These are phyloP conservation scores for Yarrowia sp. DNA, from an alignment of 805 yeast species.

Conservation along the genomic window DNA sequence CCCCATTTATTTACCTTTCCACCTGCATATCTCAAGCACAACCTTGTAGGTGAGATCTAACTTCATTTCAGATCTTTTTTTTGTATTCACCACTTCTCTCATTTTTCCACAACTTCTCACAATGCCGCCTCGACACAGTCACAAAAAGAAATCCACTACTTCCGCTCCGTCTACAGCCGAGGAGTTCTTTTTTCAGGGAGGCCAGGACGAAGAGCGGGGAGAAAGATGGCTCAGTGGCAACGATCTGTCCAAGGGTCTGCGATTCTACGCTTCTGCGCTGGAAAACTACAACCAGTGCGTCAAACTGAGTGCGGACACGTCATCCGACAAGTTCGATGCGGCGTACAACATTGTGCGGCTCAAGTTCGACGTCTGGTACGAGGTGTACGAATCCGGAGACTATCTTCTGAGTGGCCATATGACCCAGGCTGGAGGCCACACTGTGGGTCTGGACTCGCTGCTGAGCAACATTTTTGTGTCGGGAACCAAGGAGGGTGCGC, in stretches of 20 bases:
- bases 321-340: slow-evolving; percentile 52
- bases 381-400: slow-evolving; percentile 52
- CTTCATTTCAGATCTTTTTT: not conserved
- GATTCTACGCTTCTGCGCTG: slow-evolving; percentile 60
- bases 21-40: not conserved
- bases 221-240: slow-evolving; percentile 71
- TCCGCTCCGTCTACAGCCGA: slow-evolving; percentile 53
- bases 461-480: slow-evolving; percentile 39
- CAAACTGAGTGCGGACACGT: slow-evolving; percentile 12
- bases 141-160: slow-evolving; percentile 13
- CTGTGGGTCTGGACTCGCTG: slow-evolving; percentile 35
- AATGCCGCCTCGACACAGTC: slow-evolving; percentile 18
- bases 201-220: slow-evolving; percentile 73
- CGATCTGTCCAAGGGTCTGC: slow-evolving; percentile 66
- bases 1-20: not conserved
- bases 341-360: slow-evolving; percentile 67
- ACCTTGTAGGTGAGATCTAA: slow-evolving; percentile 19
- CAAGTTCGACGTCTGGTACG: slow-evolving; percentile 63
- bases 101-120: not conserved
- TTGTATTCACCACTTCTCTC: not conserved
- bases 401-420: slow-evolving; percentile 21
- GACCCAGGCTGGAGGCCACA: slow-evolving; percentile 17
- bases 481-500: slow-evolving; percentile 29
- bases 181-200: slow-evolving; percentile 63
- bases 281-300: slow-evolving; percentile 41